Conservation (phyloP, 2,329 filamentous ascomycete species). For the Paecilomyces fulvus region DNA sequence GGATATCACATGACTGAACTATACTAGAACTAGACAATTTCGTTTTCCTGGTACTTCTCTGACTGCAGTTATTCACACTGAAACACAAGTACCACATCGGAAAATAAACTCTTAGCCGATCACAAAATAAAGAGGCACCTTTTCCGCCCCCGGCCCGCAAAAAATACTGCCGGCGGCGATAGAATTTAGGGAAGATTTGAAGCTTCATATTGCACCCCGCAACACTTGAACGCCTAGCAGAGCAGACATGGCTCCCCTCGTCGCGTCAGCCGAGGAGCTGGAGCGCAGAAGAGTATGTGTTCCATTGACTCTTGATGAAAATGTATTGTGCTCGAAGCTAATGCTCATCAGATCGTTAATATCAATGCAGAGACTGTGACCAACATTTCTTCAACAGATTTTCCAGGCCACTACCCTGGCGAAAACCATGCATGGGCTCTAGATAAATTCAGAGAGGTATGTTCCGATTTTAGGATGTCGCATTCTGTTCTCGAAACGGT, state of each 20-base stretch:
- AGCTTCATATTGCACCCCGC: slow-evolving; percentile 13
- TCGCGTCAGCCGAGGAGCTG: slow-evolving; percentile 35
- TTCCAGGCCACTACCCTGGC: slow-evolving; percentile 80
- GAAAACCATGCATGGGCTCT: slow-evolving; percentile 78
- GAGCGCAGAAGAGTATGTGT: slow-evolving; percentile 32
- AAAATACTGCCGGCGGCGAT: slow-evolving; percentile 18
- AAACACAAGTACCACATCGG: not conserved
- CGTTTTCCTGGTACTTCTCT: not conserved
- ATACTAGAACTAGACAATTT: not conserved
- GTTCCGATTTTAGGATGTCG: slow-evolving; percentile 6
- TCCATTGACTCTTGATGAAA: not conserved
- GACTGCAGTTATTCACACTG: not conserved
- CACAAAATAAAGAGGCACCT: slow-evolving; percentile 11
- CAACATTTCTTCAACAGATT: slow-evolving; percentile 82
- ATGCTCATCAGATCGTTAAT: slow-evolving; percentile 58
- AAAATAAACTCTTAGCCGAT: not conserved
- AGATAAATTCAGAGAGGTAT: slow-evolving; percentile 57
- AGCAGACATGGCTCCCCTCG: slow-evolving; percentile 33
- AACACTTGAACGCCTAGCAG: slow-evolving; percentile 7
- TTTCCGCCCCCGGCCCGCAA: slow-evolving; percentile 18
- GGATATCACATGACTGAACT: not conserved
- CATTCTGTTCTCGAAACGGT: not conserved
- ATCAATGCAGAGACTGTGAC: slow-evolving; percentile 87
- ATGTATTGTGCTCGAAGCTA: not conserved
- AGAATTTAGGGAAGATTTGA: slow-evolving; percentile 27